Evolutionary conservation across 1,284 basidiomycete genomes (phyloP), one percentile per base, ranked within the genome.

Genomic region (Phlebopus sp.): DNA sequence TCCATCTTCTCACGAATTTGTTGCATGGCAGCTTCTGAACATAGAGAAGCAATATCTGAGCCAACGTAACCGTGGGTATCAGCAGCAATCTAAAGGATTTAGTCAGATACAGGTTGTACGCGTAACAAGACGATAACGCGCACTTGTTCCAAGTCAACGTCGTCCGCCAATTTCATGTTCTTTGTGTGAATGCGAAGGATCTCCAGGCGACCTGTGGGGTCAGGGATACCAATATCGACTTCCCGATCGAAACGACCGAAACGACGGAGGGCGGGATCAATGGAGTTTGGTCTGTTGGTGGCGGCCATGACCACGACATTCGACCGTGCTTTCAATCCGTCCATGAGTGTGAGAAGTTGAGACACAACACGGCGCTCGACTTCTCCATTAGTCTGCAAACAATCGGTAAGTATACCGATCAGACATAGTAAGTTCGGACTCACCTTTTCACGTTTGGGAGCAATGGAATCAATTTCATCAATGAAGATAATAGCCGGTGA

Each of bases 271-370:
- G 96, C 96, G 38, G 96, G 96, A 68, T 99, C 97, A 60, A 99
- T 98, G 15, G 97, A 98, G 78, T 99, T 99, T 37, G 96, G 97
- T 59, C 94, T 78, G 77, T 99, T 99, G 52, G 96, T 99, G 15
- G 96, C 97, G 44, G 96, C 96, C 96, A 99, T 99, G 47, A 99
- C 96, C 55, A 99, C 96, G 46, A 99, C 92, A 67, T 99, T 99
- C 37, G 96, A 97, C 50, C 96, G 93, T 32, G 96, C 93, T 73
- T 98, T 98, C 58, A 99, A 78, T 59, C 96, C 97, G 60, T 99
- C 97, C 96, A 99, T 99, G 59, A 98, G 85, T 2, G 97, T 98
- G 38, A 99, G 81, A 13, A 99, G 81, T 71, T 99, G 96, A 0
- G 96, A 98, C 1, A 99, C 97, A 21, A 99, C 96, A 69, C 97